phyloP scores from a whole-genome alignment of 805 yeast species.

The Pichia gijzeniarum region DNA sequence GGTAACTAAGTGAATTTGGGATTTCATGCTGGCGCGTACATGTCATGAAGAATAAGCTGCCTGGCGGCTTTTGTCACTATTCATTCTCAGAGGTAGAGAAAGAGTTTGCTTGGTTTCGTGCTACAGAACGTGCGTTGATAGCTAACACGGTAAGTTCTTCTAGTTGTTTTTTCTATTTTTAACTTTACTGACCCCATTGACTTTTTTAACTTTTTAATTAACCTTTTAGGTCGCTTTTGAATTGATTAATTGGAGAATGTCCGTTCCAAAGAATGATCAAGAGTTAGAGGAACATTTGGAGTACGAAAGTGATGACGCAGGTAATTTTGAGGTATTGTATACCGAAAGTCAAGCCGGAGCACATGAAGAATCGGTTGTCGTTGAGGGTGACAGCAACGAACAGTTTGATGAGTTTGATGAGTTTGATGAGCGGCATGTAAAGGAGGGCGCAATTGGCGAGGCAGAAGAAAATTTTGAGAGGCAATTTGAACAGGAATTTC shows the following conservation, averaged over 20 bases:
- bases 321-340: slow-evolving; percentile 13
- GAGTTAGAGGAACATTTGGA: slow-evolving; percentile 26
- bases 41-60: too few relatives aligned
- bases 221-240: background rate
- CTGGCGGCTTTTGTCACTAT: too few relatives aligned
- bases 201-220: too few relatives aligned
- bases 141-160: too few relatives aligned
- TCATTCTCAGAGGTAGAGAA: too few relatives aligned
- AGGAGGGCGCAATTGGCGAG: background rate
- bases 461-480: background rate
- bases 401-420: slow-evolving; percentile 5
- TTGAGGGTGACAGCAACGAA: background rate
- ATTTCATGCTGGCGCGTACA: slow-evolving; percentile 6
- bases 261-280: background rate
- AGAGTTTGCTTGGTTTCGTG: too few relatives aligned
- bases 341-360: slow-evolving; percentile 1
- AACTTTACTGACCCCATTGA: too few relatives aligned
- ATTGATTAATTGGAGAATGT: background rate
- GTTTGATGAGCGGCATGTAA: too few relatives aligned
- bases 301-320: slow-evolving; percentile 27
- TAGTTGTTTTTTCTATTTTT: too few relatives aligned
- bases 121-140: too few relatives aligned
- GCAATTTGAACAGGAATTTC: slow-evolving; percentile 1
- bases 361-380: background rate
- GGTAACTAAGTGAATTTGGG: background rate